These are phyloP conservation scores for Porodaedalea pini DNA, from an alignment of 1,284 basidiomycete genomes.

Conservation along the genomic window DNA sequence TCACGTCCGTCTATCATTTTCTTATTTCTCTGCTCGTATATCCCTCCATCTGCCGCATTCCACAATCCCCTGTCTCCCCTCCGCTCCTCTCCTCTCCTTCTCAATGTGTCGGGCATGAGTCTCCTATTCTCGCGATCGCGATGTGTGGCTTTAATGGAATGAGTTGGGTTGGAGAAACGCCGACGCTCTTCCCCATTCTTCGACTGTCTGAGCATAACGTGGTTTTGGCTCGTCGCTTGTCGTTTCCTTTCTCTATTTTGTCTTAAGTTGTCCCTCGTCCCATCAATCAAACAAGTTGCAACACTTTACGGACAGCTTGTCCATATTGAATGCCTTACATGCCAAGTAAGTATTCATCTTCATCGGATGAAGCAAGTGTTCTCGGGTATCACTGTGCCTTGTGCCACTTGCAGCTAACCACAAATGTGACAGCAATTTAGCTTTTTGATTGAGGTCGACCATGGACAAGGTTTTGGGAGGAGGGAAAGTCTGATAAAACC, in stretches of 20 bases:
- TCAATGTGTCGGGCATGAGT: slow-evolving; percentile 1
- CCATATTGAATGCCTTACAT: no score
- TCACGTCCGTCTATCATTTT: slow-evolving; percentile 10
- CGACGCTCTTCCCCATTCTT: background rate
- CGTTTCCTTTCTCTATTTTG: slow-evolving; percentile 1
- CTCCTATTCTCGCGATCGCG: slow-evolving; percentile 1
- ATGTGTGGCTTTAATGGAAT: slow-evolving; percentile 17
- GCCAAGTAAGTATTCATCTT: no score
- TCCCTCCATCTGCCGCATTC: slow-evolving; percentile 3
- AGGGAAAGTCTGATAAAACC: no score
- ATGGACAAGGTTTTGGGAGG: no score
- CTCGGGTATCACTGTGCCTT: no score
- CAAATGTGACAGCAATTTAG: no score
- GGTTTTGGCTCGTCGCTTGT: slow-evolving; percentile 10
- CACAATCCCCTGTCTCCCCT: background rate
- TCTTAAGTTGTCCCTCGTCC: slow-evolving; percentile 4
- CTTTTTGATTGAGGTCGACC: no score
- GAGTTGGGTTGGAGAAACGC: slow-evolving; percentile 2
- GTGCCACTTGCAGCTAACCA: no score
- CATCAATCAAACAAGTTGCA: slow-evolving; percentile 8
- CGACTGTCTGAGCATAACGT: slow-evolving; percentile 1
- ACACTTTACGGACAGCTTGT: no score
- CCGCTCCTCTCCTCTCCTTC: background rate
- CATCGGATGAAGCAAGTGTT: no score
- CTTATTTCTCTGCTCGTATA: slow-evolving; percentile 13